Evolutionary conservation across 1,284 basidiomycete genomes (phyloP), one percentile per base, ranked within the genome.

Genomic region (Gymnopus androsaceus): DNA sequence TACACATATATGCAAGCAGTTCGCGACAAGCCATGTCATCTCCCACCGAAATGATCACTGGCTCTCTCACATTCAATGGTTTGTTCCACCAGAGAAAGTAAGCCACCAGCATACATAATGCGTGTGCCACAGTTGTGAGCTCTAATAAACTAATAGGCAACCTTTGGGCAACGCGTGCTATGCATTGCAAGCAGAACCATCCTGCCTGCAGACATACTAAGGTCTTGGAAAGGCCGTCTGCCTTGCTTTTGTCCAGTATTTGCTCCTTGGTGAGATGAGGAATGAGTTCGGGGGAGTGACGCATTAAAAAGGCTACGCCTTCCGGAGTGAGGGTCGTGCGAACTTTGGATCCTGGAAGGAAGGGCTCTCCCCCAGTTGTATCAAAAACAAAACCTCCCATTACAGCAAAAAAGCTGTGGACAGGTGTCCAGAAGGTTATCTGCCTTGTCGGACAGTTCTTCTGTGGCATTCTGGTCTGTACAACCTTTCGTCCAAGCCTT

Each of bases 381-480:
- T 47, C 45, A 23, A 47, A 47, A 15, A 33, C 45, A 33, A 31
- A 47, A 30, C 45, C 45, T 7, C 45, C 28, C 45, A 47, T 47
- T 21, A 28, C 30, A 19, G 45, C 45, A 19, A 30, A 47, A 47
- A 28, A 47, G 28, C 45, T 21, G 30, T 47, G 45, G 6, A 33
- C 17, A 25, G 31, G 25, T n/a, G 45, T 47, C 27, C 27, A 47
- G 17, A 5, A n/a, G 31, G 7, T 7, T 7, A 8, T 34, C 33
- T 33, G 28, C 19, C 19, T 33, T 19, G 14, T 45, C 11, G 5
- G 17, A 19, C 15, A 45, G 44, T 15, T 12, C 21, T 23, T 31
- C 44, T 12, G 17, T 5, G 15, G 28, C 14, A 28, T 27, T 25
- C 21, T 42, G 4, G 19, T 47, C 21, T 15, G 4, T 42, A 25